Evolutionary conservation across 2,329 filamentous ascomycete species (phyloP), one percentile per base, ranked within the genome.

Genomic region (Cyphellophora attinorum): DNA sequence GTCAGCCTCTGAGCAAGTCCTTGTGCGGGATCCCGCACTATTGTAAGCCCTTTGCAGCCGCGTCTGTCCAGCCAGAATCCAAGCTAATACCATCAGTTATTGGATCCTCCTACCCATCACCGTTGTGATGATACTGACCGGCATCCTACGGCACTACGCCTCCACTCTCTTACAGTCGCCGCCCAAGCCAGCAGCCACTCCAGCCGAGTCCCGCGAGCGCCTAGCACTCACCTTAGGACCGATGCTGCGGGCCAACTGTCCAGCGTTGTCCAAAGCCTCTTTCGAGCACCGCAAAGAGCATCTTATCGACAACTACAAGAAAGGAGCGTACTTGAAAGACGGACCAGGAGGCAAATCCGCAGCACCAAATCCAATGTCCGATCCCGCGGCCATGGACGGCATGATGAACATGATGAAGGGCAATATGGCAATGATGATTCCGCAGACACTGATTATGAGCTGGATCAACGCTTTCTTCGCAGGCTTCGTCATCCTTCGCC

Each of bases 351-450:
- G 70, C 52, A 79, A 82, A 55, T 84, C 95, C 62, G 81, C 86
- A 3, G 81, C 86, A 13, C 77, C 85, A 23, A 98, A 96, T 62
- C 91, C 91, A 3, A 86, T 98, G 76, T 84, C 81, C 8, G 91
- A 98, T 58, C 93, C 93, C 14, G 81, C 81, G 31, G 85, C 85
- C 39, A 98, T 98, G 91, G 93, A 98, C 56, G 89, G 88, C 49
- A 98, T 98, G 91, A 98, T 98, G 91, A 89, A 91, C 49, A 94
- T 94, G 85, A 93, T 98, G 85, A 98, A 98, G 74, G 88, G 88
- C 38, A 94, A 98, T 57, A 94, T 98, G 83, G 89, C 91, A 46
- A 98, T 96, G 91, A 96, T 98, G 68, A 85, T 98, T 39, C 91
- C 91, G 31, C 94, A 98, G 62, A 96, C 88, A 5, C 64, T 98